Conservation (phyloP, 371 early-diverging fungal species). For the Haplosporangium sp. region DNA sequence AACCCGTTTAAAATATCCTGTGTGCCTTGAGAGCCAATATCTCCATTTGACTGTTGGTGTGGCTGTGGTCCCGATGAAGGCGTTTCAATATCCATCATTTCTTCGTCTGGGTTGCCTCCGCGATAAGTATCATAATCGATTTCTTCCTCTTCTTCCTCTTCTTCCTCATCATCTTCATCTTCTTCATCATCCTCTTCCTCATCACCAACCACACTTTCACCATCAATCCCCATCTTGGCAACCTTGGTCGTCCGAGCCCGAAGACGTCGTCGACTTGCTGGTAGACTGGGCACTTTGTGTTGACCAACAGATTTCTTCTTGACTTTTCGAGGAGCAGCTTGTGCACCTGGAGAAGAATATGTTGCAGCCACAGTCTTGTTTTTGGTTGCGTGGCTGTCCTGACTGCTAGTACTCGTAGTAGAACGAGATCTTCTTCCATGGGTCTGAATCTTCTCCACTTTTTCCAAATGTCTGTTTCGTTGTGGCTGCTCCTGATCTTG, state of each 20-base stretch:
- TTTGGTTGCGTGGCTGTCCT: constrained; percentile 31
- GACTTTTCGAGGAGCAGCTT: constrained; percentile 33
- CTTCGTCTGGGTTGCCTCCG: constrained; percentile 28
- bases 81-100: constrained; percentile 42
- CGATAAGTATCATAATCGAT: constrained; percentile 28
- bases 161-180: constrained; percentile 45
- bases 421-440: constrained; percentile 47
- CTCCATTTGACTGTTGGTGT: constrained; percentile 20
- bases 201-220: constrained; percentile 17
- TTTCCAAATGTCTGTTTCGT: constrained; percentile 27
- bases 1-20: constrained; percentile 29
- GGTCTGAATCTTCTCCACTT: neutral
- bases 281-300: constrained; percentile 45
- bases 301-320: constrained; percentile 32
- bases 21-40: constrained; percentile 7
- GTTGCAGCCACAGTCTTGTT: constrained; percentile 8
- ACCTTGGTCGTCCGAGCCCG: constrained; percentile 47
- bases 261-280: constrained; percentile 37
- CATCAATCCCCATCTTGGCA: constrained; percentile 54
- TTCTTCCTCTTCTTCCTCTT: constrained; percentile 47
- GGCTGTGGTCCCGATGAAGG: constrained; percentile 4
- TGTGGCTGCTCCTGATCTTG: constrained; percentile 27
- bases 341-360: constrained; percentile 24
- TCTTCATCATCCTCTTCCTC: constrained; percentile 46
- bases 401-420: constrained; percentile 43